Evolutionary conservation across 2,329 filamentous ascomycete species (phyloP), one percentile per base, ranked within the genome.

Genomic region (Venturia carpophila): DNA sequence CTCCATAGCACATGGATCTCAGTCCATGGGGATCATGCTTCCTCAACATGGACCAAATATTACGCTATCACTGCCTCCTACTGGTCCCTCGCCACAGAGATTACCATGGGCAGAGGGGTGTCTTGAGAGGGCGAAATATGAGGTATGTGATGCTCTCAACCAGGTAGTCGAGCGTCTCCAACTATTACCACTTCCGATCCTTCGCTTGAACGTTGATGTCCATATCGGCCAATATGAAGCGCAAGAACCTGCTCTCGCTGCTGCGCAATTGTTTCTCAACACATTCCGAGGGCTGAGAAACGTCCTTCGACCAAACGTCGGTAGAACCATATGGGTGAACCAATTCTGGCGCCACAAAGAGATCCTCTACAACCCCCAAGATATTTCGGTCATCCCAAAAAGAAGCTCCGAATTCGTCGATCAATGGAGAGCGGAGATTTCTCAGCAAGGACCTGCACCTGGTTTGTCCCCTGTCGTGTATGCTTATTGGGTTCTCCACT

Each of bases 151-250:
- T 27, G 39, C 37, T 10, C 60, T 61, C 37, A 19, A 27, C 37
- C 60, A 61, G 37, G n/a, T 61, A n/a, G 21, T 61, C 15, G 60
- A 45, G 37, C 60, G 60, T n/a, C 39, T 61, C 4, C 39, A 61
- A 15, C 2, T 45, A 17, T 17, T 61, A 41, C 34, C 34, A 6
- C 58, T 24, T 15, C 21, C 58, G 3, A 61, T 61, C 15, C 41
- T 39, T 13, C 58, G 41, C 21, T 61, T 61, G 37, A 61, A 61
- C 34, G 58, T 61, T 7, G 19, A 19, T 17, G 41, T 61, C 21
- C 15, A 42, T 27, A 61, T 61, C 17, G 60, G 43, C 37, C 39
- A 42, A 45, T 61, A 42, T 27, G 39, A 61, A 42, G 43, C 24
- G 21, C 39, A 27, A 34, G 60, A 43, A 9, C 21, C 15, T 39